phyloP scores from a whole-genome alignment of 306 rosid species.

The Astragalus membranaceus region DNA sequence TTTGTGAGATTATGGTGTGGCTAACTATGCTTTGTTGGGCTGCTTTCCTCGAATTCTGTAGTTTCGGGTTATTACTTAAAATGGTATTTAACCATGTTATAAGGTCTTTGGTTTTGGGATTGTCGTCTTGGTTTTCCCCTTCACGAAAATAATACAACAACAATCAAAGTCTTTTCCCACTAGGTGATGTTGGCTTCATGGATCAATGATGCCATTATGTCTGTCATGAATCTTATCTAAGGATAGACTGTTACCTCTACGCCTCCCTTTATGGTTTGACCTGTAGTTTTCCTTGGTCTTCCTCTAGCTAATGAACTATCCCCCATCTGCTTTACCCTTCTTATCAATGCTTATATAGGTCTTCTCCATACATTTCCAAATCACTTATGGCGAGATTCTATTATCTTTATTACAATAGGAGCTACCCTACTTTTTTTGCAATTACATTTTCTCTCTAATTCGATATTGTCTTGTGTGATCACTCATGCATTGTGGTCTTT shows the following conservation, averaged over 20 bases:
- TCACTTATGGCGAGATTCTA: neutral
- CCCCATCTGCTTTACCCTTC: neutral
- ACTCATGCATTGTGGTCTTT: neutral
- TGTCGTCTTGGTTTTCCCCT: neutral
- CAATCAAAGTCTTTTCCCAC: neutral
- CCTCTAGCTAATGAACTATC: neutral
- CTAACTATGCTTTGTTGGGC: neutral
- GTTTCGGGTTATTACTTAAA: neutral
- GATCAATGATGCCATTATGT: neutral
- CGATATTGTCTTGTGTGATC: neutral
- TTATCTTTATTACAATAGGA: neutral
- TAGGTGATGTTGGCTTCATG: neutral
- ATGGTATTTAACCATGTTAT: neutral
- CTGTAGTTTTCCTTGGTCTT: neutral
- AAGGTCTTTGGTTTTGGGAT: neutral
- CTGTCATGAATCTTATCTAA: neutral
- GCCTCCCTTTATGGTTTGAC: neutral
- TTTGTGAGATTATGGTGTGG: neutral
- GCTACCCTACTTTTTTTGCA: neutral
- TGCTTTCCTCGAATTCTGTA: neutral
- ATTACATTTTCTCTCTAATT: neutral
- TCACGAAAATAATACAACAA: neutral
- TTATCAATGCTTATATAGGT: neutral
- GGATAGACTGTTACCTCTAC: neutral
- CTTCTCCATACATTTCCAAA: neutral